A percentile compares a stretch with the other conserved stretches of the same genome.
Evolutionary conservation across 2,329 filamentous ascomycete genomes (phyloP).

Genomic region (Pestalotiopsis sp.): DNA sequence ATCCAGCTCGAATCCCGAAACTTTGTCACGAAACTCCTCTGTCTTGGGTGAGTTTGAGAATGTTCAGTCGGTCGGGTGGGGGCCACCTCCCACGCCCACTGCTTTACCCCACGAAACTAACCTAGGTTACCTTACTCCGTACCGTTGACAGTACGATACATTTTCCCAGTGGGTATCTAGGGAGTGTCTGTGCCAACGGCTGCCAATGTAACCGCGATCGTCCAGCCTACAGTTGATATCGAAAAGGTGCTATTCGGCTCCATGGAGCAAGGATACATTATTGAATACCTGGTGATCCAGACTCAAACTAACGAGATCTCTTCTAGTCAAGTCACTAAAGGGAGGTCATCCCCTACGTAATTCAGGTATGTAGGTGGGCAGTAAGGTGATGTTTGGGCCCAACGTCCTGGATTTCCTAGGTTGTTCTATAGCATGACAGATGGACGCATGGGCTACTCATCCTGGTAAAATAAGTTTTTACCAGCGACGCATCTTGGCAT

Average conservation of each 20-base stretch:
- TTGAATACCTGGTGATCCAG: no score
- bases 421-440: neutral
- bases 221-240: neutral
- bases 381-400: neutral
- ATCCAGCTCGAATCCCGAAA: slow-evolving; percentile 13
- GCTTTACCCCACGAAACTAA: slow-evolving; percentile 15
- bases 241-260: no score
- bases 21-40: slow-evolving; percentile 25
- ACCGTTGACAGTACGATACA: neutral
- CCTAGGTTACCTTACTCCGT: neutral
- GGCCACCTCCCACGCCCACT: neutral
- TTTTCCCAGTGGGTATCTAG: neutral
- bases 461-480: neutral
- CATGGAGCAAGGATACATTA: no score
- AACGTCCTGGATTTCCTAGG: neutral
- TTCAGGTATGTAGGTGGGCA: neutral
- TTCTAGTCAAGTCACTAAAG: no score
- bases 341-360: neutral
- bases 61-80: slow-evolving; percentile 2
- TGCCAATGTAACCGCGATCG: neutral
- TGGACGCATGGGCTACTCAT: neutral
- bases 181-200: neutral
- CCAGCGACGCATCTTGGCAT: neutral
- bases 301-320: no score
- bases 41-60: slow-evolving; percentile 21